phyloP scores from a whole-genome alignment of 371 early-diverging fungal species.

The Nematocida parisii region DNA sequence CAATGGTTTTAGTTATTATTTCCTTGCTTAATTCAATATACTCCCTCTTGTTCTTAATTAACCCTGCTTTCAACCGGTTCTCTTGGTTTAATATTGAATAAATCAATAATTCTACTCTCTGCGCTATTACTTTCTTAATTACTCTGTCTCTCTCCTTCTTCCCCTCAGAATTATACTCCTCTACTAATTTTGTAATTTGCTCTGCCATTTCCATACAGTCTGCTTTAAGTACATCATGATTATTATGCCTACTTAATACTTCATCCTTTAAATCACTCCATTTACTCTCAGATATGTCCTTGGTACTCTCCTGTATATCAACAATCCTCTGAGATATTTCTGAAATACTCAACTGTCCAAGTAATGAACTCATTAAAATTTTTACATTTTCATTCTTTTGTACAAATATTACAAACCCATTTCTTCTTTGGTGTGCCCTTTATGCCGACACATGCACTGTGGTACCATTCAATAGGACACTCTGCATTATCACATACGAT shows the following conservation, averaged over 20 bases:
- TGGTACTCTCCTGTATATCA: constrained; percentile 9
- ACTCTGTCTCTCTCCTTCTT: constrained; percentile 35
- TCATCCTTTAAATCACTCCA: not conserved
- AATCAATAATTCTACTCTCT: constrained; percentile 20
- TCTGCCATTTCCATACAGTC: constrained; percentile 9
- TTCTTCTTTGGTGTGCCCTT: constrained; percentile 79
- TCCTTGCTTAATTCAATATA: not conserved
- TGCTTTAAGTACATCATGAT: not conserved
- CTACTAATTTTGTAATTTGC: not conserved
- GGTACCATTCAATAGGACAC: constrained; percentile 89
- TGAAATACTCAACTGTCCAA: not conserved
- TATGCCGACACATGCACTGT: constrained; percentile 82
- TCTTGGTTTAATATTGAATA: constrained; percentile 23
- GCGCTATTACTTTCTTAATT: constrained; percentile 11
- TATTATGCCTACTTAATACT: constrained; percentile 15
- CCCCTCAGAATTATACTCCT: not conserved
- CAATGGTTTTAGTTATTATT: not conserved
- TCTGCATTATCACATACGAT: constrained; percentile 67
- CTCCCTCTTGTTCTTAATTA: constrained; percentile 25
- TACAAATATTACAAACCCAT: constrained; percentile 82
- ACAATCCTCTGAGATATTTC: constrained; percentile 37
- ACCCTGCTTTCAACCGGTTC: not conserved
- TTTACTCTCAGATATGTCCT: not conserved
- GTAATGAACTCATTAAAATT: constrained; percentile 29
- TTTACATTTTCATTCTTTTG: constrained; percentile 17